Conservation (phyloP, 805 yeast species). For the Candida multigemmis region DNA sequence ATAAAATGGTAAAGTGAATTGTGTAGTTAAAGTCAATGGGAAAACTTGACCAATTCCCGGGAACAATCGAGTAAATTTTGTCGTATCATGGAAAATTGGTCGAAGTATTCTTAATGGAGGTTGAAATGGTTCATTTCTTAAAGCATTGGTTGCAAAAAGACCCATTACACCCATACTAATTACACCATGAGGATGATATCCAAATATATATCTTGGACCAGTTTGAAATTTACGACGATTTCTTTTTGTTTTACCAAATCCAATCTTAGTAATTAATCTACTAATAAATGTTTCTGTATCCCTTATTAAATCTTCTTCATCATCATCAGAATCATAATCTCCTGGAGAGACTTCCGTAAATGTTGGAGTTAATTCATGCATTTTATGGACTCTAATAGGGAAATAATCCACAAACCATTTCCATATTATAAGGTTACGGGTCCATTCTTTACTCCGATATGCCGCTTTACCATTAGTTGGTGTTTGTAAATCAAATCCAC, state of each 20-base stretch:
- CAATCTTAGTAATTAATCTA: conserved; percentile 22
- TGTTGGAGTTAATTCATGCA: conserved; percentile 67
- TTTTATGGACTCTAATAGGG: conserved; percentile 66
- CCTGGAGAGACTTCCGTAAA: conserved; percentile 29
- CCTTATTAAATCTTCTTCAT: conserved; percentile 34
- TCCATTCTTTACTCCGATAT: conserved; percentile 44
- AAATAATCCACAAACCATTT: conserved; percentile 67
- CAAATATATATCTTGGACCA: conserved; percentile 79
- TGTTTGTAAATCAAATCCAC: conserved; percentile 51
- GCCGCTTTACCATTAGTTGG: conserved; percentile 68
- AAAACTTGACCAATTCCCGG: conserved; percentile 78
- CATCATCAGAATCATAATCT: conserved; percentile 17
- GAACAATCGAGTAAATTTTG: conserved; percentile 54
- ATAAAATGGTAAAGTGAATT: conserved; percentile 76
- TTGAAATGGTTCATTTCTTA: conserved; percentile 33
- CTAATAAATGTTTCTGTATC: conserved; percentile 30
- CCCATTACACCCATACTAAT: conserved; percentile 89
- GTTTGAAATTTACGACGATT: conserved; percentile 15
- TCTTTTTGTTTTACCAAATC: conserved; percentile 19
- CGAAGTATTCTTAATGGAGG: conserved; percentile 24
- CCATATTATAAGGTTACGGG: conserved; percentile 57
- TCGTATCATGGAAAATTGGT: conserved; percentile 51
- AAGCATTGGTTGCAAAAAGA: conserved; percentile 53
- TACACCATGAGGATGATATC: conserved; percentile 95
- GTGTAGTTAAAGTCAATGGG: conserved; percentile 72